These are phyloP conservation scores for Geotrichum candidum DNA, from an alignment of 1,139 yeast species.

Conservation along the genomic window DNA sequence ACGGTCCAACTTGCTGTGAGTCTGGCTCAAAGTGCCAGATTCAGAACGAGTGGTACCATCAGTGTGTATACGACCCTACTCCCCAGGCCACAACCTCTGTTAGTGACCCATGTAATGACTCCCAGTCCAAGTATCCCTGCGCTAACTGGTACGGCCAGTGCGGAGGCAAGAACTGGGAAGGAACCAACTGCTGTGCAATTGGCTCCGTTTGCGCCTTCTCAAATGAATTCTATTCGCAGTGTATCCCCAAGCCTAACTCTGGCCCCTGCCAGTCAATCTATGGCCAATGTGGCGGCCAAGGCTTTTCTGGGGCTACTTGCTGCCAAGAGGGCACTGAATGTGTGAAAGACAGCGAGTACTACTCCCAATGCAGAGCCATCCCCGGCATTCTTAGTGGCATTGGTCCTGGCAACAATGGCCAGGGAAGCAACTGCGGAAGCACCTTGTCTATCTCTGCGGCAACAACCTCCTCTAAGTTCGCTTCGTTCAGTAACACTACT, in stretches of 20 bases:
- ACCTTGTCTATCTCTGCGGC: not conserved
- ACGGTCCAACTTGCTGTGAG: conserved; percentile 17
- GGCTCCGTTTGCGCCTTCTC: conserved; percentile 7
- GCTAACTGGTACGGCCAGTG: conserved; percentile 18
- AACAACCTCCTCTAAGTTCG: not conserved
- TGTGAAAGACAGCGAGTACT: not conserved
- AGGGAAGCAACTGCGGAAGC: not conserved
- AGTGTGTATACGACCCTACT: conserved; percentile 12
- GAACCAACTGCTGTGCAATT: conserved; percentile 15
- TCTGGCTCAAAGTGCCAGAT: conserved; percentile 10
- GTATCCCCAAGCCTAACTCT: conserved; percentile 7
- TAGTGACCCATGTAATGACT: not conserved
- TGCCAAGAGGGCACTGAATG: conserved; percentile 16
- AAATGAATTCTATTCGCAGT: conserved; percentile 11
- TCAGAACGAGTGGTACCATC: conserved; percentile 14
- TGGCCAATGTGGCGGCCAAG: conserved; percentile 16
- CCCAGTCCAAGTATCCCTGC: conserved; percentile 5
- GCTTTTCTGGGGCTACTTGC: conserved; percentile 13
- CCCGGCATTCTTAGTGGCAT: conserved; percentile 1
- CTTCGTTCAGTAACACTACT: not conserved
- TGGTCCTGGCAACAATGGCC: conserved; percentile 5
- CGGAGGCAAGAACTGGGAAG: conserved; percentile 16
- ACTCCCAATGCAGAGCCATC: conserved; percentile 11
- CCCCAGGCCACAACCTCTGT: not conserved
- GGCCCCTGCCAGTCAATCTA: not conserved